A percentile compares a stretch with the other conserved stretches of the same genome.
Conservation (phyloP, 176 grass and related monocot genomes). For the Tuctoria greenei region DNA sequence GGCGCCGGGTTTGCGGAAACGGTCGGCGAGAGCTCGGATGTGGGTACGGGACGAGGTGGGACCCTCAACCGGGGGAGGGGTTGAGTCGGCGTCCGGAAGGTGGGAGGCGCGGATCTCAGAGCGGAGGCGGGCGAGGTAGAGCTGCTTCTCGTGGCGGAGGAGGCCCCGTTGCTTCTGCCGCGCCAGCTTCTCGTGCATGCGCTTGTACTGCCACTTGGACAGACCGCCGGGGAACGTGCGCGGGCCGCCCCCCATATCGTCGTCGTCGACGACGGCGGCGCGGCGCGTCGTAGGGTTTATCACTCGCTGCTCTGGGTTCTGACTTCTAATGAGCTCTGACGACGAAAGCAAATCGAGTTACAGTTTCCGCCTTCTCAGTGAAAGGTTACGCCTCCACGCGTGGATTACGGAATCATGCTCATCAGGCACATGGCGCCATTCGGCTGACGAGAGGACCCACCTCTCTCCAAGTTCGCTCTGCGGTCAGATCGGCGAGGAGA, state of each 20-base stretch:
- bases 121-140: constrained; percentile 74
- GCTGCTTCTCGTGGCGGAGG: constrained; percentile 80
- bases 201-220: constrained; percentile 87
- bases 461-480: too few species aligned
- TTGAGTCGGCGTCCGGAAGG: constrained; percentile 20
- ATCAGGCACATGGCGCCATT: too few species aligned
- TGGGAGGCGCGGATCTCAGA: constrained; percentile 63
- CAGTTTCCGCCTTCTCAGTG: background rate
- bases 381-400: background rate
- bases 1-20: constrained; percentile 64
- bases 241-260: constrained; percentile 84
- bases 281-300: constrained; percentile 40
- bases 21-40: constrained; percentile 65
- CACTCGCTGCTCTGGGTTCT: constrained; percentile 20
- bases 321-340: too few species aligned
- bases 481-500: background rate
- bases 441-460: too few species aligned
- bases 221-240: constrained; percentile 82
- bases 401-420: too few species aligned
- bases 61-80: background rate
- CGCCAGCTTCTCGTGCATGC: constrained; percentile 92
- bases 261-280: background rate
- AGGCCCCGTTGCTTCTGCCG: constrained; percentile 65
- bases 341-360: background rate
- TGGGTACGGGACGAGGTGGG: constrained; percentile 62